Base-by-base conservation (phyloP, 768 basidiomycete species). In the Lactarius evosmus region DNA sequence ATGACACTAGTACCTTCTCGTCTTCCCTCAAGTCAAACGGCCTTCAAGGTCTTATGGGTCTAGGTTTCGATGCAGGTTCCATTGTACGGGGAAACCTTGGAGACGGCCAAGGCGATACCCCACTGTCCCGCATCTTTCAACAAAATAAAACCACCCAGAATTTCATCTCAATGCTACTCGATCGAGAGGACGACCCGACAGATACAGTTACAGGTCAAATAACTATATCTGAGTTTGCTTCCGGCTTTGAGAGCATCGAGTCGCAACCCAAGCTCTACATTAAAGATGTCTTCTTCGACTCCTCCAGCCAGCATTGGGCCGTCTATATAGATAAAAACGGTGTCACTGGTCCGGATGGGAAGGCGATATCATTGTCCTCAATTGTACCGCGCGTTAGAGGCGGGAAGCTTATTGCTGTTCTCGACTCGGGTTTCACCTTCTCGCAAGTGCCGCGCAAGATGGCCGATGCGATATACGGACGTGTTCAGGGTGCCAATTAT, bases 271-370 rank as follows among this genome's bases (percentile, higher is more conserved):
- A 88, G 71, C 78, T 92, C 49, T 75, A 82, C 58, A 83, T 93
- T 17, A 83, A 87, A 68, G 83, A 78, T 27, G 87, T 91, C 38
- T 83, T 83, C 68, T 77, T 76, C 62, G 76, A 87, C 33, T 73
- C 83, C 71, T 77, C 80, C 71, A 87, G 91, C 69, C 91, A 92
- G 75, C 91, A 93, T 73, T 93, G 90, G 90, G 89, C 91, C 69
- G 78, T 85, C 14, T 73, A 86, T 60, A 85, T 87, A 0, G 88
- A 92, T 75, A 79, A 81, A 66, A 74, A 77, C 51, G 89, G 87
- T 29, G 83, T 93, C 53, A 85, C 88, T 66, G 91, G 91, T 7
- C 91, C 91, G 0, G 90, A 91, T 69, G 89, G 89, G 27, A 75
- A 82, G 27, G 73, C 82, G 12, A 86, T 93, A 63, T 66, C 76